These are phyloP conservation scores for Cryptosporidium meleagridis DNA, from an alignment of 169 alveolate species.

Conservation along the genomic window DNA sequence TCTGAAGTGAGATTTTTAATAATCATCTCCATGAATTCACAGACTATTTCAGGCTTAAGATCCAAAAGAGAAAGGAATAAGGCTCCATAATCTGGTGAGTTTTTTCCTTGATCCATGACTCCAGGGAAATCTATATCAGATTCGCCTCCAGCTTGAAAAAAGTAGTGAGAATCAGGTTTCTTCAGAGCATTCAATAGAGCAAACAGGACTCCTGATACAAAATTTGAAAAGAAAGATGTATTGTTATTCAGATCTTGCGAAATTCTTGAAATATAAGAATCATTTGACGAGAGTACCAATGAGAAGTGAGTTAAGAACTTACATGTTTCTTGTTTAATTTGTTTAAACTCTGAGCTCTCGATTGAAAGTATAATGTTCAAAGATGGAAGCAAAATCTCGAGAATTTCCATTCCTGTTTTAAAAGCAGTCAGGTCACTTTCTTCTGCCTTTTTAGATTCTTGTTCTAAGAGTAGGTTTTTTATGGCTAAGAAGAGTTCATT, in stretches of 20 bases:
- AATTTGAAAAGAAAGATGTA: constrained; percentile 5
- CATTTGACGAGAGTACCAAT: background rate
- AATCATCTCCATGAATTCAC: constrained; percentile 49
- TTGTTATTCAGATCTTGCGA: background rate
- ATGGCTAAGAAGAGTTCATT: constrained; percentile 29
- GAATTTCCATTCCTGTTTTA: constrained; percentile 16
- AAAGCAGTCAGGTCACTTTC: background rate
- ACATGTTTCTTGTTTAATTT: constrained; percentile 33
- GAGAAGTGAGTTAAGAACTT: constrained; percentile 3
- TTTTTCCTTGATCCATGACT: background rate
- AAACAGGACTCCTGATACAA: constrained; percentile 5
- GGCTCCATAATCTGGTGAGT: constrained; percentile 4
- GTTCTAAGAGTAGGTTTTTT: constrained; percentile 2
- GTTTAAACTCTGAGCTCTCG: background rate
- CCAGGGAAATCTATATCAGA: background rate
- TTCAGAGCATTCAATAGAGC: constrained; percentile 17
- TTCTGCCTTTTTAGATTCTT: background rate
- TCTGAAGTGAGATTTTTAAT: constrained; percentile 14
- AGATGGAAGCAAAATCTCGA: constrained; percentile 36
- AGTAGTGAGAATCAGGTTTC: background rate
- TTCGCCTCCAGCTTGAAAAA: constrained; percentile 6
- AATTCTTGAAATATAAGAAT: background rate
- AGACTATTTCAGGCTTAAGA: constrained; percentile 41
- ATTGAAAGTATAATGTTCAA: constrained; percentile 4
- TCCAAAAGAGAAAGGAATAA: constrained; percentile 44